These are phyloP conservation scores for Pulicaria dysenterica DNA, from an alignment of 129 eudicot genomes.

Conservation along the genomic window DNA sequence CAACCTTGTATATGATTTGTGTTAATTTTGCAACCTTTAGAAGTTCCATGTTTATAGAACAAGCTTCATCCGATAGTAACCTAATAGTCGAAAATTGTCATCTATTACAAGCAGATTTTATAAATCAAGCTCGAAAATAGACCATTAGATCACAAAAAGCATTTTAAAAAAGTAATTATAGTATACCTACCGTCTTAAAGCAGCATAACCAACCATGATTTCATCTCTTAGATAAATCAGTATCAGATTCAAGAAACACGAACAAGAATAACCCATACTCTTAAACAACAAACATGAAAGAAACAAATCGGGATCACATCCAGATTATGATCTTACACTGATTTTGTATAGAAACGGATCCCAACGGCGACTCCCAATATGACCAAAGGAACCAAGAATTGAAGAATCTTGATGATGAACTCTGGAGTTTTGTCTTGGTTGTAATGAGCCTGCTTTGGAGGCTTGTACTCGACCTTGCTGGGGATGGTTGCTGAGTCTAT, in stretches of 20 bases:
- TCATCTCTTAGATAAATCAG: conserved; percentile 1
- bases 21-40: conserved; percentile 14
- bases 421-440: conserved; percentile 92
- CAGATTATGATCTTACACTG: conserved; percentile 34
- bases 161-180: conserved; percentile 7
- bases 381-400: conserved; percentile 80
- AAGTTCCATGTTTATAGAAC: neutral
- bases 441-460: conserved; percentile 84
- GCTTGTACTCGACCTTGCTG: conserved; percentile 57
- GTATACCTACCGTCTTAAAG: conserved; percentile 24
- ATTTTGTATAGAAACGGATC: conserved; percentile 79
- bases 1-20: conserved; percentile 19
- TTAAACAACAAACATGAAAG: conserved; percentile 28
- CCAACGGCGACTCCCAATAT: conserved; percentile 88
- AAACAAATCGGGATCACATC: neutral
- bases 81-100: neutral
- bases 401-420: conserved; percentile 84
- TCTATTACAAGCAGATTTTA: neutral
- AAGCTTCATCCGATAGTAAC: neutral
- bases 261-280: conserved; percentile 22
- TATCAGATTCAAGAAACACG: conserved; percentile 29
- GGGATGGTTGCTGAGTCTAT: conserved; percentile 76
- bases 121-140: conserved; percentile 6
- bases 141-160: neutral
- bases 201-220: conserved; percentile 27